Evolutionary conservation across 805 yeast species (phyloP).

Genomic region (Priceomyces fermenticarens): DNA sequence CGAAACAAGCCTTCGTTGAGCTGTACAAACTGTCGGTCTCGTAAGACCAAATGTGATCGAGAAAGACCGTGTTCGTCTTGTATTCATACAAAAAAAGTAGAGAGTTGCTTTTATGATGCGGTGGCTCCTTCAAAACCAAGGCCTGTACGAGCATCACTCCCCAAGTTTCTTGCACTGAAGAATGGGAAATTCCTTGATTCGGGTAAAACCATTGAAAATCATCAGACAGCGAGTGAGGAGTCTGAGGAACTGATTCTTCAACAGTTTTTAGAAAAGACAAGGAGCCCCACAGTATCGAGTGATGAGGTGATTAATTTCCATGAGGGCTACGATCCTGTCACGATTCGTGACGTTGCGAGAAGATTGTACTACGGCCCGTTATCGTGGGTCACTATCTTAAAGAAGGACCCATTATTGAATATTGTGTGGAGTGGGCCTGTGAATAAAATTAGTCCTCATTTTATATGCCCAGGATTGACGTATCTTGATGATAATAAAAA

Average conservation of each 20-base stretch:
- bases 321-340: slow-evolving; percentile 20
- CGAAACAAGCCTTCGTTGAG: slow-evolving; percentile 44
- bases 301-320: slow-evolving; percentile 16
- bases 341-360: slow-evolving; percentile 20
- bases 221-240: no score
- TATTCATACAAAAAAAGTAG: neutral
- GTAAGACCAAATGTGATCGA: slow-evolving; percentile 44
- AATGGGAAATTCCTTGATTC: no score
- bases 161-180: no score
- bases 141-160: no score
- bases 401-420: slow-evolving; percentile 26
- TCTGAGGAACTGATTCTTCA: no score
- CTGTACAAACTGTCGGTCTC: slow-evolving; percentile 45
- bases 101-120: no score
- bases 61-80: slow-evolving; percentile 29
- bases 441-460: no score
- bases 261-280: no score
- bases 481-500: slow-evolving; percentile 5
- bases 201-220: no score
- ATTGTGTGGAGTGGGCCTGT: neutral
- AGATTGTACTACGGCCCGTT: slow-evolving; percentile 30
- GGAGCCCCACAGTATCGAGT: no score
- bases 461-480: neutral
- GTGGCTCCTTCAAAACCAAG: no score
- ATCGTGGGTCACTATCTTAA: slow-evolving; percentile 26